Percentiles rank a stretch among this genome's conserved stretches.
phyloP scores from a whole-genome alignment of 768 basidiomycete species.

The Agrocybe chaxingu region DNA sequence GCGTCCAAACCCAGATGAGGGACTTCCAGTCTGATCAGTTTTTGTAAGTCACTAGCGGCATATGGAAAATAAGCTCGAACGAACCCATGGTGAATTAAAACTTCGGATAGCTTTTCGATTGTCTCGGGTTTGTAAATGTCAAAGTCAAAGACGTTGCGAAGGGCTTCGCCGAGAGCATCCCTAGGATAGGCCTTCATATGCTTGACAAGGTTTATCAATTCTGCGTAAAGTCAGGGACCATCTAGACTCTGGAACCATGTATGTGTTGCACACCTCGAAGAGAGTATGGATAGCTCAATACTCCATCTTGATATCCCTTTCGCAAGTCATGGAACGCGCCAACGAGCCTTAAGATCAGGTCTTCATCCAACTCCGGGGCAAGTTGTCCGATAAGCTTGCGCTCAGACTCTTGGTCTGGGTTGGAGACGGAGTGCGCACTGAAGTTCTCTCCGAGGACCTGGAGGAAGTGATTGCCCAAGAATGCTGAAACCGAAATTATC shows the following conservation, averaged over 20 bases:
- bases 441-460: conserved; percentile 72
- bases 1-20: conserved; percentile 55
- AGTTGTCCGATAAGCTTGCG: conserved; percentile 55
- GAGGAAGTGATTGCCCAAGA: conserved; percentile 71
- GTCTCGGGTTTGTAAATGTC: conserved; percentile 67
- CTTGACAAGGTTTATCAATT: conserved; percentile 62
- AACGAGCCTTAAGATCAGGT: conserved; percentile 53
- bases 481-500: conserved; percentile 37
- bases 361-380: conserved; percentile 56
- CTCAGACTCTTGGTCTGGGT: conserved; percentile 68
- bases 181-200: conserved; percentile 61
- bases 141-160: conserved; percentile 69
- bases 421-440: conserved; percentile 61
- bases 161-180: conserved; percentile 53
- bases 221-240: conserved; percentile 24
- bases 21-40: conserved; percentile 40
- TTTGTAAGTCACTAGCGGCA: not conserved
- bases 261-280: conserved; percentile 44
- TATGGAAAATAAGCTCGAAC: conserved; percentile 4
- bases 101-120: conserved; percentile 55
- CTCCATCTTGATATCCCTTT: conserved; percentile 52
- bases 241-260: not conserved
- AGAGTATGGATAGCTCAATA: conserved; percentile 65
- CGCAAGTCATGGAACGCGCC: conserved; percentile 64
- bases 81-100: conserved; percentile 60